Evolutionary conservation across 306 rosid genomes (phyloP).

Genomic region (Argentina anserina): DNA sequence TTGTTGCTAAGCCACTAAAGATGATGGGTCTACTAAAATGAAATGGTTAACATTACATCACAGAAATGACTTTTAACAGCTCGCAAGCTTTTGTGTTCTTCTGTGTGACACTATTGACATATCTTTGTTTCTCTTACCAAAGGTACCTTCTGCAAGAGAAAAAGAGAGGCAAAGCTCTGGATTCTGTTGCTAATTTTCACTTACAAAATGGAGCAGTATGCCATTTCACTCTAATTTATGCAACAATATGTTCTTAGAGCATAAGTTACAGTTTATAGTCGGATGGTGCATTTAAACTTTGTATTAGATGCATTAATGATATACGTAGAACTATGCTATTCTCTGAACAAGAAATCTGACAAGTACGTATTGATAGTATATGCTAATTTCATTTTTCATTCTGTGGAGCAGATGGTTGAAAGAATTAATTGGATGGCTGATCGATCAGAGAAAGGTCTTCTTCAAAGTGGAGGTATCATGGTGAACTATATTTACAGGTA

Average conservation of each 20-base stretch:
- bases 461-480: conserved; percentile 91
- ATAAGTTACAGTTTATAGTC: background rate
- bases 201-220: conserved; percentile 97
- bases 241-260: background rate
- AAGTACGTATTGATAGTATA: background rate
- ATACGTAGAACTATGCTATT: conserved; percentile 9
- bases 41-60: conserved; percentile 14
- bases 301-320: conserved; percentile 12
- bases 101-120: background rate
- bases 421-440: conserved; percentile 94
- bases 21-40: conserved; percentile 15
- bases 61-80: conserved; percentile 5
- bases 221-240: conserved; percentile 10
- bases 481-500: conserved; percentile 94
- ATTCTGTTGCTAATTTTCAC: conserved; percentile 94
- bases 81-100: conserved; percentile 1
- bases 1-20: background rate
- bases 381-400: conserved; percentile 16
- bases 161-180: conserved; percentile 96
- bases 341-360: conserved; percentile 1
- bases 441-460: conserved; percentile 70
- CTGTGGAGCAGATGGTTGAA: conserved; percentile 70
- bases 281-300: background rate
- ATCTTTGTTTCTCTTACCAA: conserved; percentile 17
- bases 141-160: conserved; percentile 95